Evolutionary conservation across 139 green algal genomes (phyloP).

Genomic region (Deuterostichococcus epilithicus): DNA sequence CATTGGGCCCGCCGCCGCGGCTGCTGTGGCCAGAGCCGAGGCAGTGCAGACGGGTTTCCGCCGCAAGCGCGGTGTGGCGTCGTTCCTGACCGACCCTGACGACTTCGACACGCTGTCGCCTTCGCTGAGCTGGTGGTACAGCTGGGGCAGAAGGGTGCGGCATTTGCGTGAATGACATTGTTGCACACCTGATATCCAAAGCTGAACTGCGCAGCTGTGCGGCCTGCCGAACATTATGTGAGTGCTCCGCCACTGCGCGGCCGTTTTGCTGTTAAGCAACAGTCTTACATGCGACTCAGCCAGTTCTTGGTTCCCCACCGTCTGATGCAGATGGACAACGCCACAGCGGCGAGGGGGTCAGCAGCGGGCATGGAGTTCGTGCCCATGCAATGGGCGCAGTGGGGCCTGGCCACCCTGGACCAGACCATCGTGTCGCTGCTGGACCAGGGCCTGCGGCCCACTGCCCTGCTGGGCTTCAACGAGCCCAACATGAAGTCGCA

Average conservation of each 20-base stretch:
- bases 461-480: conserved; percentile 13
- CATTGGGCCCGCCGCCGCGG: too few relatives aligned
- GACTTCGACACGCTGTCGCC: neutral
- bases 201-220: too few relatives aligned
- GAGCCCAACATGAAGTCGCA: conserved; percentile 7
- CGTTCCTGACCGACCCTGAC: neutral
- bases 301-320: too few relatives aligned
- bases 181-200: too few relatives aligned
- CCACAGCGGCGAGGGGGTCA: neutral
- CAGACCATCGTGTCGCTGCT: neutral
- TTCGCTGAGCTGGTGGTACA: neutral
- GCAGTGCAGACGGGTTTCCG: too few relatives aligned
- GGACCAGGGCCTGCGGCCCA: neutral
- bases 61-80: neutral
- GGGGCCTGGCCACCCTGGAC: neutral
- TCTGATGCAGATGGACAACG: neutral
- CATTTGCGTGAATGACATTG: too few relatives aligned
- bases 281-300: too few relatives aligned
- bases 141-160: neutral
- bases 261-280: too few relatives aligned
- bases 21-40: too few relatives aligned
- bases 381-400: conserved; percentile 15
- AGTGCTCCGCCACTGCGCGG: too few relatives aligned
- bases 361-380: conserved; percentile 3
- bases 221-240: too few relatives aligned